phyloP scores from a whole-genome alignment of 192 early-diverging fungal genomes.

The Podochytrium sp. region DNA sequence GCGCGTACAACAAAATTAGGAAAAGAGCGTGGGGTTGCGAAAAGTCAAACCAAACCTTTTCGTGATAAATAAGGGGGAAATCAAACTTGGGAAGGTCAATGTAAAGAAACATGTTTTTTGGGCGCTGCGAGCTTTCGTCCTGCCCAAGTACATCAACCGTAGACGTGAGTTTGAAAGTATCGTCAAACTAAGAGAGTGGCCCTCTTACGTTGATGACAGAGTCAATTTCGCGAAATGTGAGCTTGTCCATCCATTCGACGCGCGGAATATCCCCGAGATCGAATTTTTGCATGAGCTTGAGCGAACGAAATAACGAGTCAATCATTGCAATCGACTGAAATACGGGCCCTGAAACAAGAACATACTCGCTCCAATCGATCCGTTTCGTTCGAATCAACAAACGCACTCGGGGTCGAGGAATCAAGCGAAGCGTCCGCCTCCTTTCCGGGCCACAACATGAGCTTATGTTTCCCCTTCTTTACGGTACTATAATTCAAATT shows the following conservation, averaged over 20 bases:
- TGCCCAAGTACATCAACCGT: background rate
- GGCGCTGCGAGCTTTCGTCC: constrained; percentile 45
- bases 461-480: constrained; percentile 83
- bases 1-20: constrained; percentile 1
- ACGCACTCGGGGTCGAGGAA: constrained; percentile 61
- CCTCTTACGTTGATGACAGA: constrained; percentile 69
- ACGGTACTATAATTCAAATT: constrained; percentile 61
- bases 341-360: background rate
- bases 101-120: constrained; percentile 75
- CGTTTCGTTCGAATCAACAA: constrained; percentile 66
- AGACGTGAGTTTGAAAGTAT: background rate
- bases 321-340: constrained; percentile 2
- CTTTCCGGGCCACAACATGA: constrained; percentile 67
- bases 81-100: constrained; percentile 94
- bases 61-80: constrained; percentile 93
- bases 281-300: constrained; percentile 71
- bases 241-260: constrained; percentile 91
- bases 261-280: constrained; percentile 86
- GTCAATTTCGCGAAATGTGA: constrained; percentile 88
- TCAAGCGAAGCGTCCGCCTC: constrained; percentile 66
- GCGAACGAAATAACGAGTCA: background rate
- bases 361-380: constrained; percentile 83
- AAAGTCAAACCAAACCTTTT: constrained; percentile 56
- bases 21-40: background rate
- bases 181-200: background rate